Evolutionary conservation across 352 stramenopile species (phyloP).

Genomic region (Pythium aphanidermatum): DNA sequence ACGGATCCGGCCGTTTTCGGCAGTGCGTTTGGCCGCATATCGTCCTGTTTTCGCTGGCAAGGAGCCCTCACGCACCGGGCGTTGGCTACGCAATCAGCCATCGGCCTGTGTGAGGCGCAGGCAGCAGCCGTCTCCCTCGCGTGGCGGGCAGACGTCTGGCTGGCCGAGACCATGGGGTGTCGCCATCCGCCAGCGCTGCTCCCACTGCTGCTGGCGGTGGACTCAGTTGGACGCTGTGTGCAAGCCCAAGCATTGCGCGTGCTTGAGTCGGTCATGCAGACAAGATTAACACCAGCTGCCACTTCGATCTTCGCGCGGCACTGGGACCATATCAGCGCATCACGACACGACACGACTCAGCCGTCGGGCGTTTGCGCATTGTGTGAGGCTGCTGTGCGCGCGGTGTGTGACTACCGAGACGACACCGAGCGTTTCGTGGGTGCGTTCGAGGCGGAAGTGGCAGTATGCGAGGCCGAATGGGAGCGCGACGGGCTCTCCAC

Average conservation of each 20-base stretch:
- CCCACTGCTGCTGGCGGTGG: too few relatives aligned
- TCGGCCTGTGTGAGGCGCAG: too few relatives aligned
- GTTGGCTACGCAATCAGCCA: too few relatives aligned
- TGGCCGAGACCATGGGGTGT: background rate
- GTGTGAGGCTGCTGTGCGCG: constrained; percentile 7
- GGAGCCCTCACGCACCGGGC: too few relatives aligned
- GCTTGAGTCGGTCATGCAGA: background rate
- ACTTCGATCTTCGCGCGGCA: background rate
- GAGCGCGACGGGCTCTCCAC: constrained; percentile 4
- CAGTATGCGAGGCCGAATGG: constrained; percentile 6
- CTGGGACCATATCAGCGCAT: background rate
- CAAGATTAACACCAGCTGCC: background rate
- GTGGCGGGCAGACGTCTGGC: background rate
- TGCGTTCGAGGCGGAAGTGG: constrained; percentile 12
- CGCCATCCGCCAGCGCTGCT: too few relatives aligned
- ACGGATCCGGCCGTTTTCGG: background rate
- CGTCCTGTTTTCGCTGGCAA: background rate
- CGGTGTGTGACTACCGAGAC: constrained; percentile 15
- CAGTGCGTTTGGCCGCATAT: constrained; percentile 2
- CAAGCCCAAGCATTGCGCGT: background rate
- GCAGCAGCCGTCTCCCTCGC: too few relatives aligned
- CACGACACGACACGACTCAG: too few relatives aligned
- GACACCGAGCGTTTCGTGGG: constrained; percentile 12
- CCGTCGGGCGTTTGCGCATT: background rate
- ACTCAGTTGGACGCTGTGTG: background rate